A percentile compares a stretch with the other conserved stretches of the same genome.
Evolutionary conservation across 805 yeast genomes (phyloP).

Genomic region (Priceomyces castillae): DNA sequence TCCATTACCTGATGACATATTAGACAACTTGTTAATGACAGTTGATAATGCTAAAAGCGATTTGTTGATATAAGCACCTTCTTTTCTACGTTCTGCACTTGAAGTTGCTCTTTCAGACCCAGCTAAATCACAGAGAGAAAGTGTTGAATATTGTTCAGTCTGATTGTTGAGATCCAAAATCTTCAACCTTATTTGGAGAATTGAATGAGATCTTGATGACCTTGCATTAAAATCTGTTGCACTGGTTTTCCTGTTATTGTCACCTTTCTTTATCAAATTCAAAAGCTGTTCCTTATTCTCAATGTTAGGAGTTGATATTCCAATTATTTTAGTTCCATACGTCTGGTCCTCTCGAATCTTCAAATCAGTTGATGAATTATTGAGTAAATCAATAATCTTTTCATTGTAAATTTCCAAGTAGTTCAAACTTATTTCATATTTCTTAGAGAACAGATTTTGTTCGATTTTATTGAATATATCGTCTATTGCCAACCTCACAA

Average conservation of each 20-base stretch:
- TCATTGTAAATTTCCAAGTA: conserved; percentile 89
- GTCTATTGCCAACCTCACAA: conserved; percentile 65
- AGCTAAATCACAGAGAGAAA: conserved; percentile 91
- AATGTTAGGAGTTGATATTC: conserved; percentile 64
- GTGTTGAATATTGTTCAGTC: conserved; percentile 49
- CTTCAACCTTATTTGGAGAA: conserved; percentile 64
- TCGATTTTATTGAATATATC: conserved; percentile 53
- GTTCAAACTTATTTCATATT: conserved; percentile 55
- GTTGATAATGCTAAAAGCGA: conserved; percentile 87
- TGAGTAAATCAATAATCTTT: conserved; percentile 71
- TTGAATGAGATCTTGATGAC: conserved; percentile 90
- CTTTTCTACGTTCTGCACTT: conserved; percentile 79
- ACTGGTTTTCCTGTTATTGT: conserved; percentile 71
- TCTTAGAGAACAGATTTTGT: conserved; percentile 20
- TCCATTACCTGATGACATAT: conserved; percentile 22
- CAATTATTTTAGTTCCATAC: conserved; percentile 72
- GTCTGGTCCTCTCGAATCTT: conserved; percentile 73
- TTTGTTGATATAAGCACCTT: conserved; percentile 90
- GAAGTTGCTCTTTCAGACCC: conserved; percentile 89
- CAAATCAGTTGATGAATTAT: conserved; percentile 49
- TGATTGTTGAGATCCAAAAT: conserved; percentile 41
- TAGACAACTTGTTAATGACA: conserved; percentile 79
- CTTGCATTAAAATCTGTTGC: conserved; percentile 87
- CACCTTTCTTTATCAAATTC: conserved; percentile 63
- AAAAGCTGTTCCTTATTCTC: conserved; percentile 58